phyloP scores from a whole-genome alignment of 1,284 basidiomycete species.

The Irpex sp. region DNA sequence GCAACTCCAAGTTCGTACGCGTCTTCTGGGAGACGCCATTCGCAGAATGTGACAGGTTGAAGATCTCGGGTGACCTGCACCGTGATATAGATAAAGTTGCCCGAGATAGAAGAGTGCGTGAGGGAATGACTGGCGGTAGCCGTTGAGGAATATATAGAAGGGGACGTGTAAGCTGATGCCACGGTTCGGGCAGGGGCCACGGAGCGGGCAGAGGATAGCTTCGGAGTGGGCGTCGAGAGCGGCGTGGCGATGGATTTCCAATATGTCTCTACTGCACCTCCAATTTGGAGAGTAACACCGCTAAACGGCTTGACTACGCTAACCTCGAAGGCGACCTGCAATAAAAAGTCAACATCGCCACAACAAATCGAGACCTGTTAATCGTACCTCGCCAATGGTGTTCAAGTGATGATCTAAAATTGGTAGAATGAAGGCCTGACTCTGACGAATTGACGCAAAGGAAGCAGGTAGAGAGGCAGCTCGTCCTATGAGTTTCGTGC shows the following conservation, averaged over 20 bases:
- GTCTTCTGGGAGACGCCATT: conserved; percentile 69
- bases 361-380: conserved; percentile 2
- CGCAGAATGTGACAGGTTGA: conserved; percentile 79
- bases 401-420: conserved; percentile 93
- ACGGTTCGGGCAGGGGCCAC: conserved; percentile 25
- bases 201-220: conserved; percentile 22
- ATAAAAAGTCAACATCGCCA: conserved; percentile 2
- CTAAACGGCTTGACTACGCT: conserved; percentile 90
- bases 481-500: conserved; percentile 95
- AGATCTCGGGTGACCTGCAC: conserved; percentile 93
- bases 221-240: conserved; percentile 21
- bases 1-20: conserved; percentile 79
- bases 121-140: conserved; percentile 48
- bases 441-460: conserved; percentile 58
- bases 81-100: conserved; percentile 81
- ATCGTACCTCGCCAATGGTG: conserved; percentile 84
- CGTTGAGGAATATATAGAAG: conserved; percentile 50
- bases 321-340: conserved; percentile 83
- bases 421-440: conserved; percentile 66
- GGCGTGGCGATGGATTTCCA: conserved; percentile 86
- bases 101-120: conserved; percentile 85
- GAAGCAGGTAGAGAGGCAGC: conserved; percentile 84
- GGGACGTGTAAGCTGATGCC: conserved; percentile 64
- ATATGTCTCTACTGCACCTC: conserved; percentile 93
- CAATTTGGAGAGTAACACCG: conserved; percentile 93